Base-by-base conservation (phyloP, 2,329 filamentous ascomycete genomes). In the Colletotrichum sidae region DNA sequence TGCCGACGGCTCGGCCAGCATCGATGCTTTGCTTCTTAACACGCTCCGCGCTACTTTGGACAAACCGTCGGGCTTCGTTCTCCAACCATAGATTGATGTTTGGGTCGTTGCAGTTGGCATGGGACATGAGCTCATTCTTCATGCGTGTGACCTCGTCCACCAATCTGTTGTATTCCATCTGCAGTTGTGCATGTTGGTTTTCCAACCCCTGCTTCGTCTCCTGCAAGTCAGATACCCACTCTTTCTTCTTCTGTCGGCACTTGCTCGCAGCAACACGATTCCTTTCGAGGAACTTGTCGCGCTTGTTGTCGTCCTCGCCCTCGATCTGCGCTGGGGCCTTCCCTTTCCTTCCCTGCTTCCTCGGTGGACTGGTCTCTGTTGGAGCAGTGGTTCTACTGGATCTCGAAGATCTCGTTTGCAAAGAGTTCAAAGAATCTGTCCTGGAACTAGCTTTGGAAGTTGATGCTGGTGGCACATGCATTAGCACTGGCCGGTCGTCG, bases 261-360 rank as follows among this genome's bases (percentile, higher is more conserved):
- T 92, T 93, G 74, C 88, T 90, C 1, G 91, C 91, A 0, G 91
- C 91, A 2, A 91, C 79, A 9, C 91, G 84, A 74, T 94, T 94
- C 66, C 90, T 86, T 75, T 92, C 88, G 0, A 92, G 81, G 70
- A 88, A 89, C 67, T 83, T 84, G 67, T 80, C 82, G 35, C 86
- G 81, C 70, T 85, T 87, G 6, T 67, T 46, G 8, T 73, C 73
- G 1, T 77, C 75, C 9, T 82, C 79, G 4, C 70, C 73, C 1
- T 67, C 63, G 49, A 67, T 7, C 33, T 25, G 25, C 25, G 25
- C 25, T 25, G 69, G 65, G 55, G 69, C 64, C 49, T 73, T 69
- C 51, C 57, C 64, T 55, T 63, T 67, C 54, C 62, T 77, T 34
- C 70, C 71, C 44, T 75, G 73, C 56, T 72, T 76, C 7, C 71